Conservation (phyloP, 108 stramenopile genomes). For the Nitzschia sp. region DNA sequence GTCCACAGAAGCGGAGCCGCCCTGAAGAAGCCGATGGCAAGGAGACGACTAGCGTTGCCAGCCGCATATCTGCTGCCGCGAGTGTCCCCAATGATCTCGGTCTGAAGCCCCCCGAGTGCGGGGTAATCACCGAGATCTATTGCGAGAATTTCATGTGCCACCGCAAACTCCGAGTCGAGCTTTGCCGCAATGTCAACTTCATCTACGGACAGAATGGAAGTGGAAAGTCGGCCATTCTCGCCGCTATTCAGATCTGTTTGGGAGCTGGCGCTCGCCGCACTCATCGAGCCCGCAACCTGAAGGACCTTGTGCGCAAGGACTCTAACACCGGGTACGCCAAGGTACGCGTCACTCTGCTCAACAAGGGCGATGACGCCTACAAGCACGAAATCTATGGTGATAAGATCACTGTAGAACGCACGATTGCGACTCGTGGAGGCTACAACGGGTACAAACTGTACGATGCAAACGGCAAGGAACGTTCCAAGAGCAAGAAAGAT, state of each 20-base stretch:
- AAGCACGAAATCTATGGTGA: slow-evolving; percentile 89
- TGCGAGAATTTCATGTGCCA: slow-evolving; percentile 95
- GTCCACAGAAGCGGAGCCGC: neutral
- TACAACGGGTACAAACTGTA: slow-evolving; percentile 83
- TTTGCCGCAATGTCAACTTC: slow-evolving; percentile 93
- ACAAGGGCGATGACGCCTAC: slow-evolving; percentile 86
- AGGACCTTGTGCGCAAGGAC: slow-evolving; percentile 89
- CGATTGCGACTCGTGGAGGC: slow-evolving; percentile 71
- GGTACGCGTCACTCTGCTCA: slow-evolving; percentile 87
- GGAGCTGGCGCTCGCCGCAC: slow-evolving; percentile 90
- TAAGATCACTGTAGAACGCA: slow-evolving; percentile 87
- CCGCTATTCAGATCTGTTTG: slow-evolving; percentile 96
- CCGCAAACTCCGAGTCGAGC: slow-evolving; percentile 60
- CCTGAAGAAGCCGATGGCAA: neutral
- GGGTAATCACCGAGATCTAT: slow-evolving; percentile 59
- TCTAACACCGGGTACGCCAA: slow-evolving; percentile 62
- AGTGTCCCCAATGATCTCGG: neutral
- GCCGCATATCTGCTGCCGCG: neutral
- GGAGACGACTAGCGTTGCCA: neutral
- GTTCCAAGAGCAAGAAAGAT: slow-evolving; percentile 72
- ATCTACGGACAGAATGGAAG: slow-evolving; percentile 93
- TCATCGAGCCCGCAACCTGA: slow-evolving; percentile 83
- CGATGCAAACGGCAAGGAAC: slow-evolving; percentile 51
- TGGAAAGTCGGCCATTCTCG: slow-evolving; percentile 94
- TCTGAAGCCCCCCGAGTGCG: slow-evolving; percentile 40